Percentiles rank a stretch among this genome's conserved stretches.
Conservation (phyloP, 1,139 yeast genomes). For the Diutina neorugosa region DNA sequence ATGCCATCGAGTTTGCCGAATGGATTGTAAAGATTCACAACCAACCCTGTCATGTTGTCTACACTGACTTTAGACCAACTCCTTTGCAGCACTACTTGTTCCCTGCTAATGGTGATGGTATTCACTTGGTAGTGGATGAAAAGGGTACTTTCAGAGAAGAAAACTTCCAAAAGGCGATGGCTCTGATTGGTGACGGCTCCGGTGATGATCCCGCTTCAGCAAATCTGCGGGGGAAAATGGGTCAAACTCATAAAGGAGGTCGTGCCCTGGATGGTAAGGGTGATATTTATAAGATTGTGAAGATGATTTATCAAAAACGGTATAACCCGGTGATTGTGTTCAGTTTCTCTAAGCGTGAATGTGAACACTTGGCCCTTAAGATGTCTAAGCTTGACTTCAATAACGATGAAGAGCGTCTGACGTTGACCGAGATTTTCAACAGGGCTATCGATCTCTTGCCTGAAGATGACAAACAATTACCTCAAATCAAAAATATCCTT, state of each 20-base stretch:
- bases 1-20: constrained; percentile 96
- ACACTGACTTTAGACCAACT: constrained; percentile 97
- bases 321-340: constrained; percentile 97
- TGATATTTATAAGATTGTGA: constrained; percentile 92
- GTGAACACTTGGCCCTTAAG: constrained; percentile 85
- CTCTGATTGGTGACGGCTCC: constrained; percentile 66
- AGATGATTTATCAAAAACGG: constrained; percentile 92
- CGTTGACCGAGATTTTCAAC: constrained; percentile 74
- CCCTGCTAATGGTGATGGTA: constrained; percentile 98
- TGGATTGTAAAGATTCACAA: constrained; percentile 94
- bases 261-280: constrained; percentile 57
- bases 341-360: constrained; percentile 91
- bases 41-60: constrained; percentile 97
- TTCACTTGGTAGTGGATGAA: constrained; percentile 94
- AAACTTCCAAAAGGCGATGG: constrained; percentile 97
- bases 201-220: constrained; percentile 75
- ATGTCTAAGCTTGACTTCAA: constrained; percentile 94
- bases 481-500: constrained; percentile 83
- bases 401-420: constrained; percentile 82
- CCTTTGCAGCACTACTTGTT: constrained; percentile 71
- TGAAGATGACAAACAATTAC: constrained; percentile 81
- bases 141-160: constrained; percentile 94
- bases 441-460: constrained; percentile 84
- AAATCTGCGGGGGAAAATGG: constrained; percentile 47
- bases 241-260: constrained; percentile 85